Evolutionary conservation across 2,329 filamentous ascomycete species (phyloP).

Genomic region (Apiospora marii): DNA sequence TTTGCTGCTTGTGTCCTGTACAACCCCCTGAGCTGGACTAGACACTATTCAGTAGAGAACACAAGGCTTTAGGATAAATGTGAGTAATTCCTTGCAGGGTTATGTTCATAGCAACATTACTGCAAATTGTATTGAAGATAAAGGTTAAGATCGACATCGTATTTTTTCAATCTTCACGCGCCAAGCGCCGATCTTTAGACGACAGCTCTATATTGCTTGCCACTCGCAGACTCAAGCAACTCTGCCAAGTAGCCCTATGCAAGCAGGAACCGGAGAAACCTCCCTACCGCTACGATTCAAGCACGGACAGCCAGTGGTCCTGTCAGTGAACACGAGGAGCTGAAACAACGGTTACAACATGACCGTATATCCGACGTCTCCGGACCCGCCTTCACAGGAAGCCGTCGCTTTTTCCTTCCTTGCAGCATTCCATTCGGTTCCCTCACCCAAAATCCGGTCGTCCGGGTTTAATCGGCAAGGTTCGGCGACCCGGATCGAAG

Average conservation of each 20-base stretch:
- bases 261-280: background rate
- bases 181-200: too few species aligned
- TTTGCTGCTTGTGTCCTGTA: background rate
- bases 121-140: too few species aligned
- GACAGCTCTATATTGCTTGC: too few species aligned
- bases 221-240: too few species aligned
- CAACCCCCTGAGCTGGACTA: background rate
- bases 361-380: background rate
- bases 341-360: background rate
- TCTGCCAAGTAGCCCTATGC: background rate
- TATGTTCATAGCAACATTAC: too few species aligned
- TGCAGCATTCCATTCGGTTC: background rate
- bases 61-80: too few species aligned
- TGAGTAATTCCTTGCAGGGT: too few species aligned
- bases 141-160: too few species aligned
- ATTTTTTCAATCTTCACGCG: too few species aligned
- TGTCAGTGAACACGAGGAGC: background rate
- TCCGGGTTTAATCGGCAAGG: background rate
- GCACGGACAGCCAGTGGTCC: background rate
- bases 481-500: background rate
- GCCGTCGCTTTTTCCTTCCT: background rate
- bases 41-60: background rate
- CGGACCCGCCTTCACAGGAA: background rate
- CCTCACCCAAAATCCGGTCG: background rate
- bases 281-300: background rate